Base-by-base conservation (phyloP, 2,329 filamentous ascomycete genomes). In the Lachnum nothofagi region DNA sequence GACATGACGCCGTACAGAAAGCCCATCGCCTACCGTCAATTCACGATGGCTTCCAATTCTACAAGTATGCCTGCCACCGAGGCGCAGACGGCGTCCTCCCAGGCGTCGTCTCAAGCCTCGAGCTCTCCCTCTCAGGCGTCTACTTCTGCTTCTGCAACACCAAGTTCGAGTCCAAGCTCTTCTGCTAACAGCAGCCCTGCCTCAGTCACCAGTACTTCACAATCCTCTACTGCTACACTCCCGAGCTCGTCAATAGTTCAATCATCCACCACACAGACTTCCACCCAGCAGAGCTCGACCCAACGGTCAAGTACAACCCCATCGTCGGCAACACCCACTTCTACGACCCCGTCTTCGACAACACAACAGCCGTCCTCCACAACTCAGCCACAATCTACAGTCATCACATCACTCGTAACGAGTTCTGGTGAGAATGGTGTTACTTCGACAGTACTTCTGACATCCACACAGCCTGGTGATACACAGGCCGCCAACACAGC, bases 161-260 rank as follows among this genome's bases (percentile, higher is more conserved):
- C 46, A 42, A 37, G 49, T n/a, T 51, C 50, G 12, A 40, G 20
- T 20, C 10, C 58, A 38, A 63, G 57, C 56, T 54, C 60, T 47
- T 56, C 52, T 54, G 59, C 59, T 62, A 60, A 60, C 54, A 58
- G 24, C 51, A 60, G 53, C 56, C 48, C 59, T 33, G 27, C 60
- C 44, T 43, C 53, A 42, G 51, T 57, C 14, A 25, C 49, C 24
- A 37, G 51, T 31, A 42, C 46, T 16, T 31, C 40, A 23, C 44
- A 44, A 31, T 38, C 4, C 3, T 29, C n/a, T 46, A 23, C 35
- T 23, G 39, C 40, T 33, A 38, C 46, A 17, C 17, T 52, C 8
- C 23, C 53, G 10, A 41, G 54, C 3, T 45, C 49, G 19, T 25
- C 58, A 23, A 41, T 51, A 7, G 61, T 44, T 39, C 51, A 46